phyloP scores from a whole-genome alignment of 108 stramenopile species.

The Seminavis robusta region DNA sequence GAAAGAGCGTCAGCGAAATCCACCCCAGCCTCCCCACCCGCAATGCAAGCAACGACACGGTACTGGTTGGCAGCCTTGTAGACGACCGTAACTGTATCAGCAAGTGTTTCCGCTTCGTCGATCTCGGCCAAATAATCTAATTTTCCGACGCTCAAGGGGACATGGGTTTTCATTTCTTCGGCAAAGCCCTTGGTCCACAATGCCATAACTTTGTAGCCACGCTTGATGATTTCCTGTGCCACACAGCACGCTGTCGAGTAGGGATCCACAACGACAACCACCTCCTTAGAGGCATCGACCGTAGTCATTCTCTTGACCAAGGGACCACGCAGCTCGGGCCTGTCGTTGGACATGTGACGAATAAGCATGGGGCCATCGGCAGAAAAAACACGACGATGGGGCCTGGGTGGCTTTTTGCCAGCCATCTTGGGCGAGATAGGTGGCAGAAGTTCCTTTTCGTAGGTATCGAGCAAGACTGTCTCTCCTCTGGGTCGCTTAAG shows the following conservation, averaged over 20 bases:
- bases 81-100: constrained; percentile 41
- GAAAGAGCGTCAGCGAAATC: constrained; percentile 81
- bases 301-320: constrained; percentile 73
- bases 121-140: constrained; percentile 53
- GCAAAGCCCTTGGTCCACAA: constrained; percentile 70
- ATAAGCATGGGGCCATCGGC: constrained; percentile 68
- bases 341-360: constrained; percentile 68
- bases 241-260: constrained; percentile 88
- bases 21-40: constrained; percentile 83
- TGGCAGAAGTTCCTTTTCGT: not conserved
- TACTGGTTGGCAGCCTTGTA: constrained; percentile 50
- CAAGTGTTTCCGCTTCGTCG: constrained; percentile 45
- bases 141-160: constrained; percentile 51
- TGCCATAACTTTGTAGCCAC: constrained; percentile 73
- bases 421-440: not conserved
- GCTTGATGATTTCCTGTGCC: constrained; percentile 67
- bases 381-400: constrained; percentile 47
- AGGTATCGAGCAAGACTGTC: constrained; percentile 16
- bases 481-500: constrained; percentile 67
- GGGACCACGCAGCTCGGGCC: constrained; percentile 58
- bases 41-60: constrained; percentile 76
- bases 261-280: constrained; percentile 87
- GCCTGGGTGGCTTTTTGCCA: constrained; percentile 6
- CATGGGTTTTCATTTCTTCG: constrained; percentile 73
- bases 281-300: constrained; percentile 69